Percentiles rank a stretch among this genome's conserved stretches.
These are phyloP conservation scores for Diaporthe amygdali DNA, from an alignment of 2,329 filamentous ascomycete species.

Conservation along the genomic window DNA sequence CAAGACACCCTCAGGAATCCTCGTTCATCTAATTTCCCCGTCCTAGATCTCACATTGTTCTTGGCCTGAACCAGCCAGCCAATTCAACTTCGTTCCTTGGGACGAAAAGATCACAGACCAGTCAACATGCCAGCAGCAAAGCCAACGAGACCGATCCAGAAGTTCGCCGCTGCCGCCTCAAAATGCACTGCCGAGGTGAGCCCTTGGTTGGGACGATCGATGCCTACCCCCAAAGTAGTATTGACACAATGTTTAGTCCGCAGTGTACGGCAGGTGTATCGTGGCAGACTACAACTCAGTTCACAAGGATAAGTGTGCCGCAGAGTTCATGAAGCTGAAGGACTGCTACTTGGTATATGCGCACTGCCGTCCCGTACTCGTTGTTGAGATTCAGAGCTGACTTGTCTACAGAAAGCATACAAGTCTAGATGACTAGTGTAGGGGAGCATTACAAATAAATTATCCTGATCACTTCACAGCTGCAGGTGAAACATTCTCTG, in stretches of 20 bases:
- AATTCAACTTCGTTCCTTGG: not conserved
- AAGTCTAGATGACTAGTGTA: conserved; percentile 12
- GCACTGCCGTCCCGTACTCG: not conserved
- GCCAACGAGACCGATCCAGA: conserved; percentile 56
- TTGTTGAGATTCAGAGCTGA: not conserved
- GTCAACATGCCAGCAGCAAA: conserved; percentile 26
- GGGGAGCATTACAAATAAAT: not conserved
- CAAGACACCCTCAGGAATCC: not conserved
- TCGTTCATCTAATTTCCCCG: not conserved
- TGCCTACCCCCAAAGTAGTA: not conserved
- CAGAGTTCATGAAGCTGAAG: conserved; percentile 85
- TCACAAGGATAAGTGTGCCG: conserved; percentile 86
- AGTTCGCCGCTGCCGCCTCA: conserved; percentile 58
- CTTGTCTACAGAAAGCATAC: conserved; percentile 21
- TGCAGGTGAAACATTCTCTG: not conserved
- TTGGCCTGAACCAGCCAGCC: not conserved
- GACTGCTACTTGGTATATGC: conserved; percentile 80
- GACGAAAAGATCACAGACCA: not conserved
- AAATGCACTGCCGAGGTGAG: conserved; percentile 61
- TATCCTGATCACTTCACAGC: not conserved
- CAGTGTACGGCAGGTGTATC: conserved; percentile 90
- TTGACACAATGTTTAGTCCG: conserved; percentile 60
- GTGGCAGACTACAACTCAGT: conserved; percentile 88
- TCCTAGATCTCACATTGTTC: not conserved
- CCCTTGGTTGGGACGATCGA: not conserved